Conservation (phyloP, 176 grass and related monocot species). For the Elymus sibiricus region DNA sequence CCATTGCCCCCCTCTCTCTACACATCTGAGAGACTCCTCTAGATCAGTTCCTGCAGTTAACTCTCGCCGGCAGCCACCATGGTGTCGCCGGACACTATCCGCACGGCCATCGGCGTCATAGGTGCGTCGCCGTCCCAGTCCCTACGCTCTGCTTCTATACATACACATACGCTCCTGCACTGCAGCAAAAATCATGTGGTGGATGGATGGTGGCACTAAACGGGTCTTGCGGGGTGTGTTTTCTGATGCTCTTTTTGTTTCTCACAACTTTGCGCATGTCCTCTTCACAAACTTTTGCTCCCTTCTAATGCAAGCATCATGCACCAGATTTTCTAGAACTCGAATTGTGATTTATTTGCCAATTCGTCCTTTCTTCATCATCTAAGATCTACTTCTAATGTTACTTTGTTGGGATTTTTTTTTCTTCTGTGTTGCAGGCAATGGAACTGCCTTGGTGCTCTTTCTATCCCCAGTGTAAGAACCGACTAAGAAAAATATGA, state of each 20-base stretch:
- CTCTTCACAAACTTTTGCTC: background rate
- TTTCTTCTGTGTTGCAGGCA: constrained; percentile 46
- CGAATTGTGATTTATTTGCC: background rate
- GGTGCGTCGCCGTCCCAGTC: constrained; percentile 25
- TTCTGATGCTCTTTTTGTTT: background rate
- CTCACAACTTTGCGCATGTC: background rate
- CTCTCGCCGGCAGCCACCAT: constrained; percentile 24
- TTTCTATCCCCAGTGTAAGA: constrained; percentile 90
- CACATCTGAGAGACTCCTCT: background rate
- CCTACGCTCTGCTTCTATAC: too few species aligned
- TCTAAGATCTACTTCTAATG: background rate
- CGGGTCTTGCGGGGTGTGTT: background rate
- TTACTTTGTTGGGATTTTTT: background rate
- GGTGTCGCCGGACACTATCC: constrained; percentile 57
- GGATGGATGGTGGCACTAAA: background rate
- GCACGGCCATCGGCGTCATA: constrained; percentile 68
- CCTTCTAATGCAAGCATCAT: background rate
- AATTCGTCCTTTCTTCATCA: background rate
- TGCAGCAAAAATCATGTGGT: background rate
- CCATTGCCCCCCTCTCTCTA: too few species aligned
- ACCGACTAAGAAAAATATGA: too few species aligned
- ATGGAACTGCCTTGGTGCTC: constrained; percentile 81
- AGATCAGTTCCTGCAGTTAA: background rate
- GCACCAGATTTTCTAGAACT: background rate
- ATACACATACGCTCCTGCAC: background rate